Evolutionary conservation across 1,284 basidiomycete species (phyloP), one percentile per base, ranked within the genome.

Genomic region (Ceratobasidium sp.): DNA sequence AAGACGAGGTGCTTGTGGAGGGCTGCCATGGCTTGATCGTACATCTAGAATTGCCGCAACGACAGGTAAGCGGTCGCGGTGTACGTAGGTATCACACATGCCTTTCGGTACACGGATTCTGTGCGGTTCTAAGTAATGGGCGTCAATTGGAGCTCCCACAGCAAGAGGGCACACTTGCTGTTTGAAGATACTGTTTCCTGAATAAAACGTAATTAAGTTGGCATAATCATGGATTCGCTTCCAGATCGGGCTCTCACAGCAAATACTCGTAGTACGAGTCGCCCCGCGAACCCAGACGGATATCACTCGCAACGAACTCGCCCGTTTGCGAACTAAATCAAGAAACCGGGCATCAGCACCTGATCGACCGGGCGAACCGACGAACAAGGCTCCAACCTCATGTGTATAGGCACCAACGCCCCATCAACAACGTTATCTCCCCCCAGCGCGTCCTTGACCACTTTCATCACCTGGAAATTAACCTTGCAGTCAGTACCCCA

Each of bases 181-280:
- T 92, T 77, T 92, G 91, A 7, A 92, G 79, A 76, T 89, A 92
- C 77, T 92, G 91, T 78, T 95, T 95, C 71, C 90, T 92, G 75
- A 28, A 51, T 64, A 11, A 7, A 28, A 11, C 49, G 44, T 72
- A 23, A 77, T 33, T n/a, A 33, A 21, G 21, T 30, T 62, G 21
- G n/a, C 18, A 54, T 6, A 11, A 16, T 53, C 16, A 11, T 30
- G 30, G 5, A 16, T 51, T 54, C 14, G 8, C 36, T 2, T 12
- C 25, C 6, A 11, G 25, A 11, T 38, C 36, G n/a, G 54, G n/a
- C 4, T 79, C 89, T 81, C 74, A 92, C 87, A 95, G 77, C 33
- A 97, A 83, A 78, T 96, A 96, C 80, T 98, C 96, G 79, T 97
- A 98, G 82, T 91, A 98, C 4, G 94, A 96, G 81, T 98, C 96